Evolutionary conservation across 2,329 filamentous ascomycete genomes (phyloP), one percentile per base, ranked within the genome.

Genomic region (Cladosporium sphaerospermum): DNA sequence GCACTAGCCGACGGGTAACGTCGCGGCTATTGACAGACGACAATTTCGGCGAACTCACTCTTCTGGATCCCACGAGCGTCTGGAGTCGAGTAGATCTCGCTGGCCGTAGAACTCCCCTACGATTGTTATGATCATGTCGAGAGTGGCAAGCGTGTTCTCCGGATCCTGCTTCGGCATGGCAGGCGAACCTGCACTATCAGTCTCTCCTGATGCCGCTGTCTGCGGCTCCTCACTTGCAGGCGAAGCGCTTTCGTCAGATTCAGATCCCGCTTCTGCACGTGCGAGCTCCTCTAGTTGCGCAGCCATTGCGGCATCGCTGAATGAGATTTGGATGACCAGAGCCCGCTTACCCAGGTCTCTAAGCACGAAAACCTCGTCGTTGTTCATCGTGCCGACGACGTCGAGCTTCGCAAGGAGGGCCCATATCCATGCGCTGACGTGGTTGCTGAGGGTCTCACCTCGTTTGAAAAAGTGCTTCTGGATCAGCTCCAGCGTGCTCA

Each of bases 91-190:
- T 57, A 96, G 71, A 69, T 97, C 92, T 59, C 85, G 79, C 71
- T 97, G 92, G 1, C 92, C 90, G 70, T 91, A 97, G 59, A 88
- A 83, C 71, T 96, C 90, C 62, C 89, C 91, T 45, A 87, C 85
- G 34, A 96, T 79, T 0, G 88, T 93, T 60, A 96, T 75, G 50
- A 96, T 88, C 89, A 95, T 95, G 71, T 95, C 91, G 33, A 96
- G 76, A 39, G 89, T 90, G n/a, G 83, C 85, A 6, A 62, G 56
- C 4, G 64, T 67, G 44, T 64, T 61, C 60, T 59, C 61, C 7
- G 58, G 57, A 13, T 67, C 63, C 31, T 37, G 40, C 40, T 16
- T 61, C 63, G 7, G 59, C 59, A 9, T 68, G 9, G 34, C n/a
- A 4, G 47, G 28, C 37, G 40, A 44, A 37, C 19, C 48, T 51